These are phyloP conservation scores for Cylindrotheca fusiformis DNA, from an alignment of 108 stramenopile genomes.

Conservation along the genomic window DNA sequence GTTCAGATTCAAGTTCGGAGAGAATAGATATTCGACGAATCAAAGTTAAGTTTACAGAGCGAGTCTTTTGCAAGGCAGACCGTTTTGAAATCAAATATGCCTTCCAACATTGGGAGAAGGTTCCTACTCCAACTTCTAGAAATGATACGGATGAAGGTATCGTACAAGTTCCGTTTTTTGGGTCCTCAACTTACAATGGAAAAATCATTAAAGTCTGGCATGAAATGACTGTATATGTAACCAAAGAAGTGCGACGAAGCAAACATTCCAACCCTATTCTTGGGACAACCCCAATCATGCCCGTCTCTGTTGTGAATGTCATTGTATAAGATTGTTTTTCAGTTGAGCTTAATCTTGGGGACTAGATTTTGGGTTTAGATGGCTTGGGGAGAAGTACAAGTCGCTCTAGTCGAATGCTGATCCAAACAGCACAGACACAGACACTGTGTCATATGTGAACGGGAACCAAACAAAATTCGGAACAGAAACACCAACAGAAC, in stretches of 20 bases:
- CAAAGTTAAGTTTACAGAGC: neutral
- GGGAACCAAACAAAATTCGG: slow-evolving; percentile 23
- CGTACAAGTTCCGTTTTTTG: neutral
- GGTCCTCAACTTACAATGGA: neutral
- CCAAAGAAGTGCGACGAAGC: too few species aligned
- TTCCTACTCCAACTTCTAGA: neutral
- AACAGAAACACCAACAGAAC: slow-evolving; percentile 20
- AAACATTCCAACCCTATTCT: too few species aligned
- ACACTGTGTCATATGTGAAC: too few species aligned
- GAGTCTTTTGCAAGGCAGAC: neutral
- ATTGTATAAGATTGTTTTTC: too few species aligned
- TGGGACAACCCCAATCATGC: too few species aligned
- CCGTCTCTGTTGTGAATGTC: too few species aligned
- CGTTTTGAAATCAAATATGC: too few species aligned
- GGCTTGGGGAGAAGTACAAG: too few species aligned
- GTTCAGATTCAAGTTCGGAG: neutral
- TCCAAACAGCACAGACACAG: too few species aligned
- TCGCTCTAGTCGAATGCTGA: too few species aligned
- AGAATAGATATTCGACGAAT: neutral
- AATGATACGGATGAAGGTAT: neutral
- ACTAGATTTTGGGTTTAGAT: too few species aligned
- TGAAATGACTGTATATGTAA: neutral
- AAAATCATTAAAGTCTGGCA: neutral
- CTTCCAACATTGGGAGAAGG: neutral
- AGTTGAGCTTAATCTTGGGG: too few species aligned